Evolutionary conservation across 106 monocot genomes (phyloP).

Genomic region (Apostasia ramifera): DNA sequence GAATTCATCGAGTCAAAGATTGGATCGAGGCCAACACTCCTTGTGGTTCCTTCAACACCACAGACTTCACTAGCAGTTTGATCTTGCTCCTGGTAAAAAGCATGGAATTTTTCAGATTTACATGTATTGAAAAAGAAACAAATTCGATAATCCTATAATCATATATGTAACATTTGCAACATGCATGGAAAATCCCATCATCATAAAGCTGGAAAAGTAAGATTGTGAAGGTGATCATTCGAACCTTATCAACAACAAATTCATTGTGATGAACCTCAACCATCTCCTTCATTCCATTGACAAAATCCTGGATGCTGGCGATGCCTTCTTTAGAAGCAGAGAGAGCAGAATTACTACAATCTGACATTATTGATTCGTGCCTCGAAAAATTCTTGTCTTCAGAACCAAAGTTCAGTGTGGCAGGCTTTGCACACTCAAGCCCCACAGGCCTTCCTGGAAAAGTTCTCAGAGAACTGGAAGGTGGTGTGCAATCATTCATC

Average conservation of each 20-base stretch:
- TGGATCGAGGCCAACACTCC: slow-evolving; percentile 47
- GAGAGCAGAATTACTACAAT: slow-evolving; percentile 13
- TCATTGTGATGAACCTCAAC: slow-evolving; percentile 50
- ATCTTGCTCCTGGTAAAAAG: slow-evolving; percentile 14
- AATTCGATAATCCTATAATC: background rate
- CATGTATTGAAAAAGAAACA: too few species aligned
- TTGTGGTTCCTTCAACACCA: slow-evolving; percentile 19
- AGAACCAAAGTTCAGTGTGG: slow-evolving; percentile 27
- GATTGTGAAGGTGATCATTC: background rate
- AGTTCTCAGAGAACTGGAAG: slow-evolving; percentile 40
- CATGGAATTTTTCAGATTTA: background rate
- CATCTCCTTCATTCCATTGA: slow-evolving; percentile 61
- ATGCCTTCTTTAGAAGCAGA: slow-evolving; percentile 33
- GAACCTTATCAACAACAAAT: slow-evolving; percentile 33
- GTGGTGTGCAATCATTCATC: slow-evolving; percentile 50
- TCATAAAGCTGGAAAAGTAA: background rate
- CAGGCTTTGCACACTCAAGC: slow-evolving; percentile 24
- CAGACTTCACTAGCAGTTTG: slow-evolving; percentile 10
- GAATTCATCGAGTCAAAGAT: slow-evolving; percentile 36
- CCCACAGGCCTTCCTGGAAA: slow-evolving; percentile 48
- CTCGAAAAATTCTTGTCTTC: slow-evolving; percentile 28
- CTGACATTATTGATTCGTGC: slow-evolving; percentile 29
- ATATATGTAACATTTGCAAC: background rate
- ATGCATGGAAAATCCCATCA: background rate
- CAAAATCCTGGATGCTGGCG: slow-evolving; percentile 46